A percentile compares a stretch with the other conserved stretches of the same genome.
Evolutionary conservation across 2,329 filamentous ascomycete species (phyloP).

Genomic region (Colletotrichum shisoi): DNA sequence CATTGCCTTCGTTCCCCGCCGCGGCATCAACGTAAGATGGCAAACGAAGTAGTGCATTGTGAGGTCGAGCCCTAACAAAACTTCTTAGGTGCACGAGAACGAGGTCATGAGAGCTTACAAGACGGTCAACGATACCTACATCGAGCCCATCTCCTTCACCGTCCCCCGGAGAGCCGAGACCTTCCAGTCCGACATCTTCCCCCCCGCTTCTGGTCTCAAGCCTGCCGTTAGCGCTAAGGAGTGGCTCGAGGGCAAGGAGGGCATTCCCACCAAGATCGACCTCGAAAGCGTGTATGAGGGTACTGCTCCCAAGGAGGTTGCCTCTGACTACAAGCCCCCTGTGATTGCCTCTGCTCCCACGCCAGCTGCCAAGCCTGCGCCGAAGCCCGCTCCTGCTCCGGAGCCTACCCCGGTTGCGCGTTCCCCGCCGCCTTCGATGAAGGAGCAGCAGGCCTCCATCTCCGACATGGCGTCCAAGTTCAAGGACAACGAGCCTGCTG

Average conservation of each 20-base stretch:
- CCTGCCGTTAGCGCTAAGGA: slow-evolving; percentile 81
- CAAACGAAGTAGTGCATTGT: background rate
- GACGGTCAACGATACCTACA: slow-evolving; percentile 91
- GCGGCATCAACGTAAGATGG: slow-evolving; percentile 80
- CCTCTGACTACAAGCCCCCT: slow-evolving; percentile 71
- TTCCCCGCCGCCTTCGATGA: slow-evolving; percentile 71
- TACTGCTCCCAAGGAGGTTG: slow-evolving; percentile 77
- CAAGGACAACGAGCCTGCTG: slow-evolving; percentile 72
- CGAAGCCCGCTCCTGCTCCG: slow-evolving; percentile 64
- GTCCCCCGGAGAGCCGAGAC: slow-evolving; percentile 91
- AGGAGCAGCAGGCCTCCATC: slow-evolving; percentile 87
- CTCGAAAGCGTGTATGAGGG: slow-evolving; percentile 92
- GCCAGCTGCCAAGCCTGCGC: slow-evolving; percentile 56
- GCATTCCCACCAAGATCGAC: slow-evolving; percentile 87
- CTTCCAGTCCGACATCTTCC: slow-evolving; percentile 97
- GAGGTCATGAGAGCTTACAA: slow-evolving; percentile 96
- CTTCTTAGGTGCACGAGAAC: slow-evolving; percentile 81
- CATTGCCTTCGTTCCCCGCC: slow-evolving; percentile 91
- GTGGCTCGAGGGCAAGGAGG: slow-evolving; percentile 87
- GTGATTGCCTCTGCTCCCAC: slow-evolving; percentile 55
- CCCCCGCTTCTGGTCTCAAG: slow-evolving; percentile 80
- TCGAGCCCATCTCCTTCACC: slow-evolving; percentile 97
- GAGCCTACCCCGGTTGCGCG: slow-evolving; percentile 51
- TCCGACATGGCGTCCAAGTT: slow-evolving; percentile 85
- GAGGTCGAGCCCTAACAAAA: slow-evolving; percentile 40